A percentile compares a stretch with the other conserved stretches of the same genome.
Conservation (phyloP, 192 early-diverging fungal species). For the Spizellomyces punctatus region DNA sequence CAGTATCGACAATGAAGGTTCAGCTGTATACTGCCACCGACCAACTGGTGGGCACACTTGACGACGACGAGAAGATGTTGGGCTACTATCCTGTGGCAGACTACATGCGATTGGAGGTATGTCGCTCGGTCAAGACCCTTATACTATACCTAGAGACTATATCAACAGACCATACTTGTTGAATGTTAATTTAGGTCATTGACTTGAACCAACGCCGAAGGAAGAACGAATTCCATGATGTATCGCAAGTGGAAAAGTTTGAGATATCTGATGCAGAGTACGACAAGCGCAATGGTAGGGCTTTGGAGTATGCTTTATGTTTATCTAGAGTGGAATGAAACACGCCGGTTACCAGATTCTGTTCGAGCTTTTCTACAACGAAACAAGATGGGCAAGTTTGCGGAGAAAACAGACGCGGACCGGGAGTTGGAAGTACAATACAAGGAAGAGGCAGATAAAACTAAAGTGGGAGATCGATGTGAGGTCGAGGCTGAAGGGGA, state of each 20-base stretch:
- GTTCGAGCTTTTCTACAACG: constrained; percentile 88
- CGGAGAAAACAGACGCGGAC: constrained; percentile 55
- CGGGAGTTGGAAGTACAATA: constrained; percentile 64
- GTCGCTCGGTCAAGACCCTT: constrained; percentile 3
- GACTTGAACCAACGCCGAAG: constrained; percentile 69
- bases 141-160: background rate
- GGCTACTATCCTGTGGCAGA: constrained; percentile 87
- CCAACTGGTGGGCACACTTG: constrained; percentile 40
- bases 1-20: constrained; percentile 66
- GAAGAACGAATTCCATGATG: constrained; percentile 80
- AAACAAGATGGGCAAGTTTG: constrained; percentile 87
- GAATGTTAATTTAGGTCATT: constrained; percentile 52
- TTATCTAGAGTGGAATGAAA: no score
- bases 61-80: constrained; percentile 67
- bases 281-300: constrained; percentile 68
- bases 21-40: constrained; percentile 63
- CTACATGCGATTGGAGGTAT: constrained; percentile 76
- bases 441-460: constrained; percentile 63
- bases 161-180: background rate
- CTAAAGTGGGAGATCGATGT: constrained; percentile 82
- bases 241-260: constrained; percentile 90
- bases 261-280: constrained; percentile 91
- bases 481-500: constrained; percentile 68
- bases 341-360: constrained; percentile 55
- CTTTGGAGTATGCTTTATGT: no score